Evolutionary conservation across 2,329 filamentous ascomycete species (phyloP), one percentile per base, ranked within the genome.

Genomic region (Furcasterigmium sp.): DNA sequence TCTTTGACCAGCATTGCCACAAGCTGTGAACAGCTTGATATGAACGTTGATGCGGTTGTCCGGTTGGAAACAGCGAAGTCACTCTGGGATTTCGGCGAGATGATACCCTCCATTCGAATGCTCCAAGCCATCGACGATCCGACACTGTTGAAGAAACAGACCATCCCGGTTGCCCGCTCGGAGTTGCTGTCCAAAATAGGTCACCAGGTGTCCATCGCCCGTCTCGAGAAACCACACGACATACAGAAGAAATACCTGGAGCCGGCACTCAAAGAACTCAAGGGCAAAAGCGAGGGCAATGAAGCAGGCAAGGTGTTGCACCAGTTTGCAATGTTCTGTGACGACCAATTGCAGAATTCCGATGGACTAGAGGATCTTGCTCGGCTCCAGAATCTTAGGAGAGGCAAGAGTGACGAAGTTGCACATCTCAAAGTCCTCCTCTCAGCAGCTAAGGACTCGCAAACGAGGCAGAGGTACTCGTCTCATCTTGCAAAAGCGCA

Each of bases 311-410:
- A 88, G 51, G 93, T 97, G 1, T 96, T 90, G 56, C 90, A 96
- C 59, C 88, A 95, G 55, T 97, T 97, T 61, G 93, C 94, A 20
- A 78, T 83, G 41, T 98, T 98, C 60, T 98, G 94, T 56, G 91
- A 98, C 59, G 83, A 90, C 56, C 93, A 98, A 60, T 72, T 98
- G 9, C 87, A 95, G 55, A 91, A 91, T 56, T 78, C 85, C 1
- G 89, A 95, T 53, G 82, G 84, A 26, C 68, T 91, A 2, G 89
- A 95, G 60, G 93, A 98, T 55, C 79, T 95, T 46, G 79, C 80
- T 23, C 83, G 93, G 37, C 76, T 96, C 34, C 79, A 87, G 56
- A 88, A 82, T 53, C 72, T 97, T 25, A 85, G 84, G 52, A 77
- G 90, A 56, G 84, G 84, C 47, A 95, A 95, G 61, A 77, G 81